Percentiles rank a stretch among this genome's conserved stretches.
phyloP scores from a whole-genome alignment of 306 rosid genomes.

The Boehmeria nivea region DNA sequence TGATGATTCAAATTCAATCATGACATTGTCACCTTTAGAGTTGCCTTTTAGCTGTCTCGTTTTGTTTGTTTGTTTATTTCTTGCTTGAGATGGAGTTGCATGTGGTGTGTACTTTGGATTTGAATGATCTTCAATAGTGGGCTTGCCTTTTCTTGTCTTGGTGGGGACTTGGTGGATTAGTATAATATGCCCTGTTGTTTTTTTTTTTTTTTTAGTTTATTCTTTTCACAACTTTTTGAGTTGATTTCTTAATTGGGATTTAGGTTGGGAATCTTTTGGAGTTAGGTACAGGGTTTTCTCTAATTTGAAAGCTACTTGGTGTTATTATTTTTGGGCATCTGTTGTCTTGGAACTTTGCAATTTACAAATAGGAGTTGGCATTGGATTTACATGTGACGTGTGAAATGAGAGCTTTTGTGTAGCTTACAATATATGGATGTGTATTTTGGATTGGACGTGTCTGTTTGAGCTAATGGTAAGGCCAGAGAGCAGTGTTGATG shows the following conservation, averaged over 20 bases:
- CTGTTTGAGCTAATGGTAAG: no score
- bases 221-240: background rate
- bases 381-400: no score
- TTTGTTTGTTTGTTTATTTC: constrained; percentile 15
- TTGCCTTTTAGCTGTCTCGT: no score
- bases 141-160: constrained; percentile 28
- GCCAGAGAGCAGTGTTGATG: no score
- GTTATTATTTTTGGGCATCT: background rate
- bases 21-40: constrained; percentile 21
- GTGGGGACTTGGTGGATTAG: constrained; percentile 27
- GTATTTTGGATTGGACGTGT: no score
- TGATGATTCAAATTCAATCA: constrained; percentile 18
- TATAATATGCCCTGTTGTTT: no score
- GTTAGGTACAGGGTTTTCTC: background rate
- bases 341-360: background rate
- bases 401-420: no score
- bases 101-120: constrained; percentile 41
- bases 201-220: constrained; percentile 5
- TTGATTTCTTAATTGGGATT: background rate
- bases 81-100: constrained; percentile 19
- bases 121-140: constrained; percentile 41
- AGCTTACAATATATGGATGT: no score
- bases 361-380: background rate
- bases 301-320: background rate
- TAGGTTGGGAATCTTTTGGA: background rate